These are phyloP conservation scores for Cupressus sempervirens DNA, from an alignment of 75 land plant species.

Conservation along the genomic window DNA sequence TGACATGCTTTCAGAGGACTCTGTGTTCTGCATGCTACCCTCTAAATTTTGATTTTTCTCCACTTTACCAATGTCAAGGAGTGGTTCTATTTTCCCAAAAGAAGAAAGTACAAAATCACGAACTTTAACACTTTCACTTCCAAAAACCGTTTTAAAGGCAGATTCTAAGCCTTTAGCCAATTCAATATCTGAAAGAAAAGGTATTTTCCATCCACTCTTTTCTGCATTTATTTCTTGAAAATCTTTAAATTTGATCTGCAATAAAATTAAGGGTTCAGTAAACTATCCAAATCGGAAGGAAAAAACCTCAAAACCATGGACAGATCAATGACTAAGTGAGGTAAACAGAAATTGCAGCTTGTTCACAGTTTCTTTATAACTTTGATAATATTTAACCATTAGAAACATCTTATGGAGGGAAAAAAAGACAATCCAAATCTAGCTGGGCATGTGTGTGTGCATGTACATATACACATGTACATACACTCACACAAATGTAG, in stretches of 20 bases:
- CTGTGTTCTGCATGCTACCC: neutral
- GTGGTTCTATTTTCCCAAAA: conserved; percentile 57
- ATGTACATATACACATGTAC: too few relatives aligned
- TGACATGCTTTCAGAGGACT: conserved; percentile 1
- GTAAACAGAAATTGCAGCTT: neutral
- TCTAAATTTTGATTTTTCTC: conserved; percentile 1
- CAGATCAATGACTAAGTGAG: neutral
- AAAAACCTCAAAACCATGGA: neutral
- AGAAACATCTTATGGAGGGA: neutral
- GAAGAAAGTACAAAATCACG: conserved; percentile 74
- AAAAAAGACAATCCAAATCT: neutral
- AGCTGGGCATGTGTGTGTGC: neutral
- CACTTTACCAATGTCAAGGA: conserved; percentile 15
- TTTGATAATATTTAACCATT: neutral
- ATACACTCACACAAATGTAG: too few relatives aligned
- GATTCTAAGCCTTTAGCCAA: conserved; percentile 42
- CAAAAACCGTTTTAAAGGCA: conserved; percentile 51
- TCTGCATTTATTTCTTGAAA: conserved; percentile 65
- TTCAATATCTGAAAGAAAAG: conserved; percentile 64
- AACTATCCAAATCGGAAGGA: neutral
- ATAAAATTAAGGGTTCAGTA: neutral
- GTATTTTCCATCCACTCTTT: conserved; percentile 59
- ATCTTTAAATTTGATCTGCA: conserved; percentile 73
- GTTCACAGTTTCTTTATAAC: neutral
- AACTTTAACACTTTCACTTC: conserved; percentile 65